These are phyloP conservation scores for Orbilia javanica DNA, from an alignment of 2,329 filamentous ascomycete species.

Conservation along the genomic window DNA sequence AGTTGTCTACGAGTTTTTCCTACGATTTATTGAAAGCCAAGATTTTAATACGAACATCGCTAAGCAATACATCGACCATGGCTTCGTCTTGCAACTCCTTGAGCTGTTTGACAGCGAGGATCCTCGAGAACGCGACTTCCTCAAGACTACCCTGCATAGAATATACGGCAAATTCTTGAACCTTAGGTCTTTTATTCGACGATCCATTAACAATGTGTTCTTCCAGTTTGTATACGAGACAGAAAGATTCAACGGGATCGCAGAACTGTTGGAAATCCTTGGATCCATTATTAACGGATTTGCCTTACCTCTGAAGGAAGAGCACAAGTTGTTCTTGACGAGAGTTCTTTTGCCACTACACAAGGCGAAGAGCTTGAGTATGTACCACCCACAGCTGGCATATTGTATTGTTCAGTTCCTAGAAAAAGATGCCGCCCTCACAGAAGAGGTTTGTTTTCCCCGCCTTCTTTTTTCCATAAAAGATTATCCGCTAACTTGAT, in stretches of 20 bases:
- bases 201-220: conserved; percentile 99
- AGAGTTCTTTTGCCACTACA: conserved; percentile 91
- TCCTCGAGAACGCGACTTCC: conserved; percentile 92
- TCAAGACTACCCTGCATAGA: conserved; percentile 96
- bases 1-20: conserved; percentile 99
- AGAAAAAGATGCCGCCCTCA: conserved; percentile 95
- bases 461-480: conserved; percentile 46
- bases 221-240: conserved; percentile 99
- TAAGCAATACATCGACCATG: conserved; percentile 98
- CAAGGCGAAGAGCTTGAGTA: conserved; percentile 98
- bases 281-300: conserved; percentile 99
- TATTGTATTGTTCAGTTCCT: conserved; percentile 99
- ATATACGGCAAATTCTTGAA: conserved; percentile 99
- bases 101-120: conserved; percentile 99
- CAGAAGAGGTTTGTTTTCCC: conserved; percentile 80
- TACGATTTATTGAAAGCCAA: conserved; percentile 98
- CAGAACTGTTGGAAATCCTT: conserved; percentile 93
- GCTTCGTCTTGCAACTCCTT: conserved; percentile 92
- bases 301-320: conserved; percentile 93
- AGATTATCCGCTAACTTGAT: conserved; percentile 42
- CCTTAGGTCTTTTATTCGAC: conserved; percentile 92
- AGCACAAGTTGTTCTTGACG: conserved; percentile 98
- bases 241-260: conserved; percentile 97
- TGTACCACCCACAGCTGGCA: conserved; percentile 98
- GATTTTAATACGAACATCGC: conserved; percentile 99